Base-by-base conservation (phyloP, 805 yeast genomes). In the Pichia gijzeniarum region DNA sequence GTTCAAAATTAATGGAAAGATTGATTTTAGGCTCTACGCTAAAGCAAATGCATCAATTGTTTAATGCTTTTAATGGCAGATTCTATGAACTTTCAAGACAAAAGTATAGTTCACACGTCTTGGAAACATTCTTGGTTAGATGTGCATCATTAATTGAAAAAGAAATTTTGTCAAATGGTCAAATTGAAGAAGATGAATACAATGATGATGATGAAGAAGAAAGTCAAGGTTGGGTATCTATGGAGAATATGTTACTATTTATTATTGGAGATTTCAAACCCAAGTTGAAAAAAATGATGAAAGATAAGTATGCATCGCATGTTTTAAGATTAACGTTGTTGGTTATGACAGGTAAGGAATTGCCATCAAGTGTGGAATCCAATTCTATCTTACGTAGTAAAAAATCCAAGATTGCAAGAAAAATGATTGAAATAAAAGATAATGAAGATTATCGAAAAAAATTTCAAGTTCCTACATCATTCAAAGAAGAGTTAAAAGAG, bases 1-100 rank as follows among this genome's bases (percentile, higher is more conserved):
- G 97, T 63, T 91, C 98, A 20, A 91, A 91, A 61, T 71, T 93
- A 48, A 73, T 93, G 71, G 99, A 91, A 64, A 73, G 99, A 59
- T 68, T 91, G 49, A 75, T 91, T n/a, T 64, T 85, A 35, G 67
- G 70, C 17, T 82, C 90, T 14, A 71, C 74, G 22, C 82, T 79
- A 49, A 68, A 64, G 12, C 95, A 88, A 61, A 63, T 88, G 48
- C 80, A 80, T 54, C 68, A 70, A 28, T 59, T 90, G 0, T 85
- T 82, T 62, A 73, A 72, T 48, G 77, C 81, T 1, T 85, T 89
- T 57, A 71, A 71, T 35, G 87, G 85, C n/a, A 84, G 84, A 52
- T 83, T 86, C 54, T 77, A 74, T n/a, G 77, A 82, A 18, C 70
- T 90, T 52, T 76, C 93, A 3, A 80, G 80, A 54, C 97, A 93